These are phyloP conservation scores for Saprolegnia diclina DNA, from an alignment of 352 stramenopile species.

Conservation along the genomic window DNA sequence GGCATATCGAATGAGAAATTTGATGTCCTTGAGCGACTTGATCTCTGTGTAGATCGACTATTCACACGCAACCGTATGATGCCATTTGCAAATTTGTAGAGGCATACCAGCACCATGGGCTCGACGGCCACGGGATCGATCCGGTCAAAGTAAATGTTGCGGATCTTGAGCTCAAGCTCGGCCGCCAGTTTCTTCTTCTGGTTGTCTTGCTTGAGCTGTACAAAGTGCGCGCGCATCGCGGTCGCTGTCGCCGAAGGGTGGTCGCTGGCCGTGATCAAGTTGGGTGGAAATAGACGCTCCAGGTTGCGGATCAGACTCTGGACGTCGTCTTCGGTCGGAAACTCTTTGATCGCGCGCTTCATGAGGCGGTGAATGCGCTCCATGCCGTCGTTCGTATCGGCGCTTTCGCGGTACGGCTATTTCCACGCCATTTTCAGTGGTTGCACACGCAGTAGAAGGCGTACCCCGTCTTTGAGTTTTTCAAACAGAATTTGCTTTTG, in stretches of 20 bases:
- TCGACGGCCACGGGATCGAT: constrained; percentile 79
- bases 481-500: constrained; percentile 57
- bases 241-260: constrained; percentile 18
- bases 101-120: constrained; percentile 43
- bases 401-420: constrained; percentile 22
- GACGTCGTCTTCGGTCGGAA: constrained; percentile 57
- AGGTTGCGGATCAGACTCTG: constrained; percentile 77
- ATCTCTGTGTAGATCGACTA: constrained; percentile 75
- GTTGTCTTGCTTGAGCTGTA: constrained; percentile 34
- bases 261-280: constrained; percentile 33
- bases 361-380: constrained; percentile 41
- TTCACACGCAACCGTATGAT: neutral
- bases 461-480: constrained; percentile 47
- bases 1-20: constrained; percentile 78
- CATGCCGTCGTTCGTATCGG: constrained; percentile 39
- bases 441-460: neutral
- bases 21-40: constrained; percentile 58
- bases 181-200: constrained; percentile 70
- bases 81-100: neutral
- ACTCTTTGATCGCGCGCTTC: constrained; percentile 51
- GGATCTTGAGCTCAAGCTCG: constrained; percentile 86
- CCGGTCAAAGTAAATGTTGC: constrained; percentile 85
- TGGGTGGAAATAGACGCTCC: constrained; percentile 67
- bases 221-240: constrained; percentile 29
- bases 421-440: neutral